Percentiles rank a stretch among this genome's conserved stretches.
Conservation (phyloP, 176 grass and related monocot species). For the bread wheat (Triticum aestivum) region IWGSC_CS_RefSeq_v2.1 NC_057801.1:478452592-478453091, state of each 20-base stretch:
- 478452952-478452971: background rate
- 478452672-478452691: constrained; percentile 61
- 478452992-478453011: no score
- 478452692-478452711: constrained; percentile 75
- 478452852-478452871: constrained; percentile 18
- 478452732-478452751: constrained; percentile 90
- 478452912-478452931: background rate
- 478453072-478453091: no score
- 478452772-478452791: constrained; percentile 41
- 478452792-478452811: background rate
- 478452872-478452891: constrained; percentile 43
- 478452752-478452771: constrained; percentile 73
- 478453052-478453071: no score
- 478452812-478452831: background rate
- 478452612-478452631: constrained; percentile 84
- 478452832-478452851: background rate
- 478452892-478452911: background rate
- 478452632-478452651: constrained; percentile 93
- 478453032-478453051: no score
- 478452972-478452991: background rate
- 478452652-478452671: constrained; percentile 69
- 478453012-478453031: no score
- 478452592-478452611: constrained; percentile 41
- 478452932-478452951: background rate
- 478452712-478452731: constrained; percentile 66